These are phyloP conservation scores for Fusarium sp. DNA, from an alignment of 2,329 filamentous ascomycete genomes.

Conservation along the genomic window DNA sequence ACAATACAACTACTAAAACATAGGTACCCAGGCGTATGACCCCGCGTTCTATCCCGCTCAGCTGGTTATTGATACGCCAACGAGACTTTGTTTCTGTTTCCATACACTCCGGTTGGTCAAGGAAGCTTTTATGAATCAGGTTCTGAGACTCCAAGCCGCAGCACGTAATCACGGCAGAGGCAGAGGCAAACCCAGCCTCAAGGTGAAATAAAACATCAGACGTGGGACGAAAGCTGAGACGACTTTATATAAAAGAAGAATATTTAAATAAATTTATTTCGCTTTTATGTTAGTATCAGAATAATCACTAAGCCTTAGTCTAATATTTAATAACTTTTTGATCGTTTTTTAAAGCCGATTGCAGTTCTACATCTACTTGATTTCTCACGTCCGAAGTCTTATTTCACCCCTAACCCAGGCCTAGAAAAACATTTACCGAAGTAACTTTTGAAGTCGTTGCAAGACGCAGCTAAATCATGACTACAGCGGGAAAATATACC, in stretches of 20 bases:
- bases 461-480: conserved; percentile 37
- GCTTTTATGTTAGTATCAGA: no score
- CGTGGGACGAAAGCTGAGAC: no score
- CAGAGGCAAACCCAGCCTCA: neutral
- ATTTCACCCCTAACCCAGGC: neutral
- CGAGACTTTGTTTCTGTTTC: conserved; percentile 7
- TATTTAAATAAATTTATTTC: no score
- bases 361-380: no score
- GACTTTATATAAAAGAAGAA: no score
- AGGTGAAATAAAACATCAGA: no score
- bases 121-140: conserved; percentile 17
- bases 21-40: conserved; percentile 1
- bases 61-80: conserved; percentile 25
- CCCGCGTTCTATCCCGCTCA: conserved; percentile 18
- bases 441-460: conserved; percentile 7
- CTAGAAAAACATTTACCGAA: conserved; percentile 17
- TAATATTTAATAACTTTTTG: no score
- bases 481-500: conserved; percentile 23
- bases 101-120: conserved; percentile 25
- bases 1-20: neutral
- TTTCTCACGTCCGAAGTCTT: no score
- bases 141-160: conserved; percentile 16
- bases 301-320: no score
- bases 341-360: no score
- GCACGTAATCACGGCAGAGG: neutral